phyloP scores from a whole-genome alignment of 352 stramenopile genomes.

The Peronospora belbahrii region DNA sequence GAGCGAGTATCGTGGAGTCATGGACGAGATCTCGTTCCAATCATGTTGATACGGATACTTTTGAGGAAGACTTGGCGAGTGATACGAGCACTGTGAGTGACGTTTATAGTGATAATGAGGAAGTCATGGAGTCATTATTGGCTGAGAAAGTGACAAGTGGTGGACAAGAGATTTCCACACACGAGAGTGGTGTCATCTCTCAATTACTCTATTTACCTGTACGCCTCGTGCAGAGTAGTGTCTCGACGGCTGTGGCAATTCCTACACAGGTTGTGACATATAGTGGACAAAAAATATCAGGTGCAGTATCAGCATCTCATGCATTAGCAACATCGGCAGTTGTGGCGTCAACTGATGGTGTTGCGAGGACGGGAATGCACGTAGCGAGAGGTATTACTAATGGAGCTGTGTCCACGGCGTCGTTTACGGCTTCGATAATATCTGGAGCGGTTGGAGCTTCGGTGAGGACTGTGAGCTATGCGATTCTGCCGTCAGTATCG shows the following conservation, averaged over 20 bases:
- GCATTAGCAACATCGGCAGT: conserved; percentile 49
- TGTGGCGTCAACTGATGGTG: conserved; percentile 38
- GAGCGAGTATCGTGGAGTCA: conserved; percentile 30
- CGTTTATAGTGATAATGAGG: conserved; percentile 15
- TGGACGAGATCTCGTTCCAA: conserved; percentile 4
- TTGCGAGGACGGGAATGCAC: conserved; percentile 47
- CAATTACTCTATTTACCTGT: conserved; percentile 57
- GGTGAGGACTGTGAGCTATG: conserved; percentile 40
- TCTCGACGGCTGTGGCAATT: conserved; percentile 49
- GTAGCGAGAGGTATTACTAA: conserved; percentile 41
- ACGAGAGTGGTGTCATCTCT: conserved; percentile 27
- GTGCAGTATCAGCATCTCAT: conserved; percentile 50
- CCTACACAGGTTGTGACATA: conserved; percentile 41
- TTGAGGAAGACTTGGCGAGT: conserved; percentile 29
- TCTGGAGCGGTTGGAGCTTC: conserved; percentile 48
- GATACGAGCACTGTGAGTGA: conserved; percentile 19
- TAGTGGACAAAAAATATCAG: conserved; percentile 50
- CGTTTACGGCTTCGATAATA: conserved; percentile 42
- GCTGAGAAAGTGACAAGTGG: not conserved
- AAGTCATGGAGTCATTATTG: conserved; percentile 13
- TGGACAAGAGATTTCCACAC: not conserved
- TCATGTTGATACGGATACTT: conserved; percentile 30
- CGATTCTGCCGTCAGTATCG: conserved; percentile 52
- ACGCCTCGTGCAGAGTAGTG: conserved; percentile 44
- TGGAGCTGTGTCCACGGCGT: conserved; percentile 46